These are phyloP conservation scores for Aegilops umbellulata DNA, from an alignment of 176 grass and related monocot species.

Conservation along the genomic window DNA sequence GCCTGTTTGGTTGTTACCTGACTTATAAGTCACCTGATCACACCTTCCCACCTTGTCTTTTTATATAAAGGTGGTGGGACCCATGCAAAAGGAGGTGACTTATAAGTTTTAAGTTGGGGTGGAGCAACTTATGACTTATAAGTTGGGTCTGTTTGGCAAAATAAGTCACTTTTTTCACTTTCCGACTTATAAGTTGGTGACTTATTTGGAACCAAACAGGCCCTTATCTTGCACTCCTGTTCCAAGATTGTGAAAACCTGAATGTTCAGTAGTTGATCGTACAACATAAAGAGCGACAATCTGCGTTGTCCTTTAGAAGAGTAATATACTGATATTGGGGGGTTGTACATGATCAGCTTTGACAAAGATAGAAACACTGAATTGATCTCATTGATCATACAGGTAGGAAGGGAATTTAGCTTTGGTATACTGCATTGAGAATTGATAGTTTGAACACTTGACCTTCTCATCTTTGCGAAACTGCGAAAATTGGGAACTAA, in stretches of 20 bases:
- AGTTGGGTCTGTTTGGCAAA: too few relatives aligned
- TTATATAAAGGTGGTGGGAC: too few relatives aligned
- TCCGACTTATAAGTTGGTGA: too few relatives aligned
- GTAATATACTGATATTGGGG: background rate
- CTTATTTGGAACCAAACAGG: too few relatives aligned
- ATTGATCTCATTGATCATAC: conserved; percentile 1
- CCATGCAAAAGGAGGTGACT: too few relatives aligned
- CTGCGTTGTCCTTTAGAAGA: conserved; percentile 11
- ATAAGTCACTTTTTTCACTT: too few relatives aligned
- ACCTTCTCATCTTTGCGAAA: background rate
- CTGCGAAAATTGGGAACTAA: background rate
- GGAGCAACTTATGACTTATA: too few relatives aligned
- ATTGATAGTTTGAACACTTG: background rate
- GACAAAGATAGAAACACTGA: background rate
- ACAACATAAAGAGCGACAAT: conserved; percentile 3
- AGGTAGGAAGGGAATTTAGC: background rate
- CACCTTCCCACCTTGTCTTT: too few relatives aligned
- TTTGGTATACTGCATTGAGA: background rate
- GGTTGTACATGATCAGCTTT: conserved; percentile 11
- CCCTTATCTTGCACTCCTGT: background rate
- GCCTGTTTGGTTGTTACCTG: too few relatives aligned
- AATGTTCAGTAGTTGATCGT: background rate
- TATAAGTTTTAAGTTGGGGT: too few relatives aligned
- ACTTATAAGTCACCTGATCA: too few relatives aligned
- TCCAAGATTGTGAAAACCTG: conserved; percentile 6